Evolutionary conservation across 805 yeast genomes (phyloP).

Genomic region (Candida ficus): DNA sequence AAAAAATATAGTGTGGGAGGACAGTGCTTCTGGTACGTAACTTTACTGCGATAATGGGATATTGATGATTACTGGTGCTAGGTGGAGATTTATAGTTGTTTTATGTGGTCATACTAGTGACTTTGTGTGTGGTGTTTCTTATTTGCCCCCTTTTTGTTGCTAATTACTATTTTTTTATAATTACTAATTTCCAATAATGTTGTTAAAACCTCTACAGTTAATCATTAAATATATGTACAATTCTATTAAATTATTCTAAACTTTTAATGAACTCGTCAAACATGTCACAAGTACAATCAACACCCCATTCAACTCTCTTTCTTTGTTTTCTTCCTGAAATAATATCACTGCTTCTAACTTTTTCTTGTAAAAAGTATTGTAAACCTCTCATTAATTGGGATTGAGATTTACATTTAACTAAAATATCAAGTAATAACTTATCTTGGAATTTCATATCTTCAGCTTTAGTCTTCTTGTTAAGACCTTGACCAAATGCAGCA

Average conservation of each 20-base stretch:
- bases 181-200: no score
- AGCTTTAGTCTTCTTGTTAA: constrained; percentile 32
- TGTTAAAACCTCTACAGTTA: no score
- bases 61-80: no score
- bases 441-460: constrained; percentile 39
- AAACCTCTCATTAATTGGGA: constrained; percentile 58
- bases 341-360: constrained; percentile 40
- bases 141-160: no score
- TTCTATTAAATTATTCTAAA: neutral
- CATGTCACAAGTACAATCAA: constrained; percentile 47
- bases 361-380: constrained; percentile 50
- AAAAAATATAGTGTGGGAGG: no score
- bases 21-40: neutral
- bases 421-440: constrained; percentile 39
- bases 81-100: no score
- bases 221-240: no score
- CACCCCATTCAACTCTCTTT: constrained; percentile 64
- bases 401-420: constrained; percentile 55
- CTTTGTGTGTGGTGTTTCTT: no score
- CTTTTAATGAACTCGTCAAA: constrained; percentile 38
- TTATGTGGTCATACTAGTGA: no score
- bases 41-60: no score
- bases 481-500: constrained; percentile 22
- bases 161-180: no score
- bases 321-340: constrained; percentile 50